Evolutionary conservation across 345 rosid genomes (phyloP), one percentile per base, ranked within the genome.

Genomic region (Ailanthus altissimus): DNA sequence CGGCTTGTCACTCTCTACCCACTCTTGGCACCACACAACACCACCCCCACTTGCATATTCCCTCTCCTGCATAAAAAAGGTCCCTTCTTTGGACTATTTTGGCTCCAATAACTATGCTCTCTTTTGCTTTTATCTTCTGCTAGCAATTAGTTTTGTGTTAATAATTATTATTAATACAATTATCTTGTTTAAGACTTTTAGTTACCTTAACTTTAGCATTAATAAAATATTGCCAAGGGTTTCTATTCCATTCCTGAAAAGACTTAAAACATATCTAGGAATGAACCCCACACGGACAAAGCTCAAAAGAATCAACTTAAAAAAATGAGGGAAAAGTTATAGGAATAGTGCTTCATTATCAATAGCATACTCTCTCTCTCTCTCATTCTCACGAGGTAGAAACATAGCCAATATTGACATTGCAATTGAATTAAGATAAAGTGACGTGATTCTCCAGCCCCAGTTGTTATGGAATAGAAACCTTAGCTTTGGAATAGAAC

Each of bases 161-260:
- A 21, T 56, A 15, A 25, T 28, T 72, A 64, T 32, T 32, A 38
- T 76, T 16, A 18, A 57, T 67, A 54, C 60, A 49, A 73, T 51
- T 70, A 46, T 63, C 26, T 49, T 76, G 47, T 54, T 49, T 50
- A 51, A 56, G 53, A 64, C 78, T 68, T 76, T 68, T 78, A 14
- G 56, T 53, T 67, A 65, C 15, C 73, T 51, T 73, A 54, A 51
- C 72, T 63, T 62, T 26, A 62, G 21, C 59, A 11, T 32, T 10
- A 62, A 49, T 74, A 69, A 42, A 75, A 53, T 69, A 77, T 59
- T 74, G 14, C 46, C 60, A 18, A 47, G 68, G 54, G 62, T 69
- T 73, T 81, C 72, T 69, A 53, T 77, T 81, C 79, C 74, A 74
- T 81, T 77, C 81, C 77, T 69, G 20, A 62, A 76, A 81, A 72